These are phyloP conservation scores for Apiospora saccharicola DNA, from an alignment of 2,329 filamentous ascomycete species.

Conservation along the genomic window DNA sequence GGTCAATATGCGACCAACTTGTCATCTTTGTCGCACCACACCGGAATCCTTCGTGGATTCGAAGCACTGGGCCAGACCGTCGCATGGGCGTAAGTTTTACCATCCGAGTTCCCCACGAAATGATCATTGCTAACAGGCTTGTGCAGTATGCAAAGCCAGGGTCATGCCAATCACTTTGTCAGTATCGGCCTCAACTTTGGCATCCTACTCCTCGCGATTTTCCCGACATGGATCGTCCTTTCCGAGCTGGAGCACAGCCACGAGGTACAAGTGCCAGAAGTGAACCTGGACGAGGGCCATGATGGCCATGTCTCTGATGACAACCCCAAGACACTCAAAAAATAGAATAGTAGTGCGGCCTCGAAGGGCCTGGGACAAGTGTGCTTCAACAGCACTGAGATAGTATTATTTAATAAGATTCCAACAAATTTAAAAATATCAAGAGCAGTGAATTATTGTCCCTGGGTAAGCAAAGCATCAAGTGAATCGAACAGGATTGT, in stretches of 20 bases:
- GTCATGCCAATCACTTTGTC: constrained; percentile 42
- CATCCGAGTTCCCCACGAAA: not conserved
- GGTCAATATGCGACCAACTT: constrained; percentile 43
- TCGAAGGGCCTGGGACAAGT: not conserved
- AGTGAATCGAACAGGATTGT: not conserved
- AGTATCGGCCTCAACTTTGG: constrained; percentile 44
- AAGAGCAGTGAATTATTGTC: not conserved
- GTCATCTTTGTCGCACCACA: constrained; percentile 42
- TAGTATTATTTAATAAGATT: constrained; percentile 2
- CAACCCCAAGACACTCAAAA: constrained; percentile 7
- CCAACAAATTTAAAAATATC: not conserved
- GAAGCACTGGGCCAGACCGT: constrained; percentile 44
- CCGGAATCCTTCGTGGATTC: constrained; percentile 41
- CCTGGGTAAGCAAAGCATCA: not conserved
- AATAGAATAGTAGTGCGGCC: not conserved
- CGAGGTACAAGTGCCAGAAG: constrained; percentile 32
- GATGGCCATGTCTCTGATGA: constrained; percentile 13
- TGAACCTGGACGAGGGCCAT: constrained; percentile 9
- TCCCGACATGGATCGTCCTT: constrained; percentile 42
- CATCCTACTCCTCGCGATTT: constrained; percentile 38
- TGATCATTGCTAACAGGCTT: not conserved
- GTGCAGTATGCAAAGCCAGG: constrained; percentile 41
- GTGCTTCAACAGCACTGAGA: constrained; percentile 15
- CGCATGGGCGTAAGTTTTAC: constrained; percentile 40
- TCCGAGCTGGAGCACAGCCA: constrained; percentile 41